Percentiles rank a stretch among this genome's conserved stretches.
Evolutionary conservation across 768 basidiomycete genomes (phyloP).

Genomic region (Russula vinacea): DNA sequence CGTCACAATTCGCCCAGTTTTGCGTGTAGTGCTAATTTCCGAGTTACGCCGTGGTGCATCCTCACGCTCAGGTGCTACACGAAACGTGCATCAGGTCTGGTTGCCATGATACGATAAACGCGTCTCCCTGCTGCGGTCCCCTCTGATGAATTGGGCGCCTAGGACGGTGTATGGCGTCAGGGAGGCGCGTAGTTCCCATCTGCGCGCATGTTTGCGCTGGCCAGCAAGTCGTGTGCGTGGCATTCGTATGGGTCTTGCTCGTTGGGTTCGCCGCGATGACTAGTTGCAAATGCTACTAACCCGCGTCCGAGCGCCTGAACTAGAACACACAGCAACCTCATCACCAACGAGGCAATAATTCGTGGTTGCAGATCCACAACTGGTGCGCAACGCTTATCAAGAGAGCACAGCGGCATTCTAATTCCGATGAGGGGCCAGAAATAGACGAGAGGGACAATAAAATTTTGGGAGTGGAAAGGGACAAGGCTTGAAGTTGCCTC

Average conservation of each 20-base stretch:
- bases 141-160: background rate
- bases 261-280: constrained; percentile 58
- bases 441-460: background rate
- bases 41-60: constrained; percentile 42
- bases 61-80: constrained; percentile 62
- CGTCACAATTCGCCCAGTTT: no score
- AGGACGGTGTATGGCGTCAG: constrained; percentile 45
- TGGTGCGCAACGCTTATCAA: constrained; percentile 42
- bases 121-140: background rate
- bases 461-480: background rate
- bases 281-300: background rate
- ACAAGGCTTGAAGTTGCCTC: background rate
- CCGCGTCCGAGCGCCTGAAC: background rate
- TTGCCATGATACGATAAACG: constrained; percentile 51
- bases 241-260: constrained; percentile 60
- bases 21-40: background rate
- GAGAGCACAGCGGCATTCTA: constrained; percentile 18
- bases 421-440: background rate
- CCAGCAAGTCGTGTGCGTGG: constrained; percentile 47
- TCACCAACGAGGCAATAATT: constrained; percentile 49
- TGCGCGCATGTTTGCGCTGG: constrained; percentile 56
- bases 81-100: constrained; percentile 58
- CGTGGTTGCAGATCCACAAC: constrained; percentile 50
- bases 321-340: constrained; percentile 45
- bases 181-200: constrained; percentile 70